Conservation (phyloP, 225 moss, liverwort and hornwort genomes). For the Pseudoscleropodium purum region DNA sequence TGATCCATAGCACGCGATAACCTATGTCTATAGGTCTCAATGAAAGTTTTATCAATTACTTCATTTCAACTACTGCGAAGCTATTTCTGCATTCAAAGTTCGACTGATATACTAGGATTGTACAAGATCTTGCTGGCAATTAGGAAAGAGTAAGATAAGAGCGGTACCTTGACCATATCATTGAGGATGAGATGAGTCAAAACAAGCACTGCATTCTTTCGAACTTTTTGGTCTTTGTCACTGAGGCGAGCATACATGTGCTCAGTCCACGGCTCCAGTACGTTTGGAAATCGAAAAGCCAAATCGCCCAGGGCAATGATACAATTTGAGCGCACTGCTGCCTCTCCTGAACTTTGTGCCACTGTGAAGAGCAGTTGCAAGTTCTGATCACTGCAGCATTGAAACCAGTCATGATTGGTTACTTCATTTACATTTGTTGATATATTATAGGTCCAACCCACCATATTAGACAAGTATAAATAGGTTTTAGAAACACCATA, state of each 20-base stretch:
- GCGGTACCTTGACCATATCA: constrained; percentile 93
- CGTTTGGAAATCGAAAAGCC: constrained; percentile 89
- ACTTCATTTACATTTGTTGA: neutral
- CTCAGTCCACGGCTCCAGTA: constrained; percentile 98
- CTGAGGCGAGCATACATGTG: constrained; percentile 88
- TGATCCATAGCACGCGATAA: neutral
- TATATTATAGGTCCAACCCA: neutral
- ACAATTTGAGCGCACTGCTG: constrained; percentile 90
- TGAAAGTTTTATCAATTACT: neutral
- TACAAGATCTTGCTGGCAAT: neutral
- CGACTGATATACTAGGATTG: neutral
- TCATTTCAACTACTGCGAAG: neutral
- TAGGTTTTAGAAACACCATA: neutral
- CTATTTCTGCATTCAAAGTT: neutral
- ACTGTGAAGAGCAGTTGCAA: constrained; percentile 93
- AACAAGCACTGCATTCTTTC: constrained; percentile 89
- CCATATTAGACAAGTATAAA: neutral
- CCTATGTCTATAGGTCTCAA: neutral
- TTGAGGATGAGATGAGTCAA: constrained; percentile 97
- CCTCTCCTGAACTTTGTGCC: constrained; percentile 75
- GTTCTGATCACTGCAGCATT: constrained; percentile 66
- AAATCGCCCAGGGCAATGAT: constrained; percentile 93
- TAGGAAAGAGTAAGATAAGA: neutral
- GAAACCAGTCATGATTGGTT: neutral
- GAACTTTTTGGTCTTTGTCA: constrained; percentile 70